Conservation (phyloP, 257 asterid species). For the Galeopsis tetrahit region DNA sequence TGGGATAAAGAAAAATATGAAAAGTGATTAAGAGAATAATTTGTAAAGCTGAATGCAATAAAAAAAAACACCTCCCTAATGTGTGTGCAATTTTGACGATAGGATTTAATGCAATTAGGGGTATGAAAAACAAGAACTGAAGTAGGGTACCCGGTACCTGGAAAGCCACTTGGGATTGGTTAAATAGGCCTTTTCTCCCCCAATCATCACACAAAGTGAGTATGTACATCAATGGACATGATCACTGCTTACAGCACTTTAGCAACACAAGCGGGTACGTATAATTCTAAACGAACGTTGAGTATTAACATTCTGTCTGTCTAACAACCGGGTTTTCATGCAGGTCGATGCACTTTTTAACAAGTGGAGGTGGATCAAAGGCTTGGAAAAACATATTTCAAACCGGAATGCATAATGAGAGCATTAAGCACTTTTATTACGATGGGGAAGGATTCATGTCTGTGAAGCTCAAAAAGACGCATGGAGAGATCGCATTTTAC, state of each 20-base stretch:
- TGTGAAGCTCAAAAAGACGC: constrained; percentile 30
- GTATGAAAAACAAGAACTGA: too few species aligned
- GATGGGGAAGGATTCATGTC: constrained; percentile 82
- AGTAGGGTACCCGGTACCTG: constrained; percentile 53
- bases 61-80: too few species aligned
- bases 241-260: constrained; percentile 79
- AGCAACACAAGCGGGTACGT: constrained; percentile 58
- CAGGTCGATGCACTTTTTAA: constrained; percentile 58
- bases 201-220: constrained; percentile 77
- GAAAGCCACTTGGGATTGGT: constrained; percentile 77
- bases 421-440: constrained; percentile 50
- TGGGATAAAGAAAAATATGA: too few species aligned
- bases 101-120: too few species aligned
- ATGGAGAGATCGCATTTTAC: constrained; percentile 35
- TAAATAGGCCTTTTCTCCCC: constrained; percentile 77
- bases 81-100: too few species aligned
- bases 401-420: constrained; percentile 30
- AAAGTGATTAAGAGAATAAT: too few species aligned
- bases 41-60: too few species aligned
- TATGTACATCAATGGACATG: constrained; percentile 86
- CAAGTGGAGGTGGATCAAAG: constrained; percentile 91
- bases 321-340: neutral
- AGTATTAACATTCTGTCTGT: neutral
- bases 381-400: constrained; percentile 64
- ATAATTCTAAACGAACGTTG: neutral